Percentiles rank a stretch among this genome's conserved stretches.
Conservation (phyloP, 129 eudicot genomes). For the Artemisia tridentata region DNA sequence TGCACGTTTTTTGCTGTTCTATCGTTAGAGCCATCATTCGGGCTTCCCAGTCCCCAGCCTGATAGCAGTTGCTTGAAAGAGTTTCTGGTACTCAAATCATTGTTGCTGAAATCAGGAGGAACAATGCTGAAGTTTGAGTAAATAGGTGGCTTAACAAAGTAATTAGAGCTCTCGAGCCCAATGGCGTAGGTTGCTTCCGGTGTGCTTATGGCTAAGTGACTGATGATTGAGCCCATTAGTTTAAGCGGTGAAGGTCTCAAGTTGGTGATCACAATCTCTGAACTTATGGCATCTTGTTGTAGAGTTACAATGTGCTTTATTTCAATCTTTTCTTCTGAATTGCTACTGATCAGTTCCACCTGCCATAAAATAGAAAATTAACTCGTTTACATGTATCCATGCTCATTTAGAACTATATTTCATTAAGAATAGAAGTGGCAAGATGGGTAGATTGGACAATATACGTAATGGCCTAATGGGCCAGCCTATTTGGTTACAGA, state of each 20-base stretch:
- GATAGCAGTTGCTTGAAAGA: constrained; percentile 37
- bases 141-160: constrained; percentile 57
- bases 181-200: constrained; percentile 81
- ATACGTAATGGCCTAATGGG: too few relatives aligned
- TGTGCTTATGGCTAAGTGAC: constrained; percentile 85
- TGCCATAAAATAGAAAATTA: constrained; percentile 23
- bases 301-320: constrained; percentile 60
- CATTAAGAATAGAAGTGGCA: too few relatives aligned
- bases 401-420: background rate
- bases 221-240: constrained; percentile 60
- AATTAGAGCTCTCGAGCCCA: constrained; percentile 75
- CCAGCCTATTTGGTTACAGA: too few relatives aligned
- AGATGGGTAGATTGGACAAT: too few relatives aligned
- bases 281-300: constrained; percentile 47
- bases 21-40: background rate
- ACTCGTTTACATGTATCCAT: background rate
- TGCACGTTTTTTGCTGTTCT: constrained; percentile 10
- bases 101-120: constrained; percentile 51
- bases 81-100: constrained; percentile 27
- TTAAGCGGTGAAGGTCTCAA: constrained; percentile 42
- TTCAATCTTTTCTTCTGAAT: constrained; percentile 43
- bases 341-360: constrained; percentile 63
- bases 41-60: constrained; percentile 33
- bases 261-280: constrained; percentile 57
- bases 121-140: constrained; percentile 51